Evolutionary conservation across 192 early-diverging fungal genomes (phyloP).

Genomic region (Coemansia aciculifera): DNA sequence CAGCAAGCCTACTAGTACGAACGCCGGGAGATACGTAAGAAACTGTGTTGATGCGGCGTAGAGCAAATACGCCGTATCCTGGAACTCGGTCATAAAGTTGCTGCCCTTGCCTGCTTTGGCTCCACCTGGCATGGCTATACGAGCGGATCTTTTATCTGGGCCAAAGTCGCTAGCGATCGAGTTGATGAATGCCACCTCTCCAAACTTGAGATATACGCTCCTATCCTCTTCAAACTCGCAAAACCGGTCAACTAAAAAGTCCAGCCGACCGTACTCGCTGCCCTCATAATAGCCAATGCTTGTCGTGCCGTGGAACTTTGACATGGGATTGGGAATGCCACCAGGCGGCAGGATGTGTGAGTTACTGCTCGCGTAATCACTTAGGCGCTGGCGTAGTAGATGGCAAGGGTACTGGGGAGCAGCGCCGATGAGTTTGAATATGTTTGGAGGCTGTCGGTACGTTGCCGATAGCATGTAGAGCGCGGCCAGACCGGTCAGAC

Average conservation of each 20-base stretch:
- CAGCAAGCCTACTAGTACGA: slow-evolving; percentile 26
- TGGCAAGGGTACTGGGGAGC: slow-evolving; percentile 21
- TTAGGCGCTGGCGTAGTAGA: slow-evolving; percentile 25
- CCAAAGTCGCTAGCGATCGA: slow-evolving; percentile 52
- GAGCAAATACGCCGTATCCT: slow-evolving; percentile 33
- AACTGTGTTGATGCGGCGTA: slow-evolving; percentile 17
- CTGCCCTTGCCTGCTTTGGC: neutral
- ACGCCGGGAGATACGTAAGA: slow-evolving; percentile 43
- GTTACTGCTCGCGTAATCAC: slow-evolving; percentile 4
- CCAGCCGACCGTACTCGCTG: slow-evolving; percentile 44
- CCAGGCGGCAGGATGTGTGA: slow-evolving; percentile 19
- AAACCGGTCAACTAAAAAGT: slow-evolving; percentile 50
- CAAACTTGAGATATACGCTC: slow-evolving; percentile 44
- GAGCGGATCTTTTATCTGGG: slow-evolving; percentile 17
- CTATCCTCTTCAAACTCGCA: slow-evolving; percentile 39
- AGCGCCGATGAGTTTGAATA: slow-evolving; percentile 33
- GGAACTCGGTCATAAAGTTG: slow-evolving; percentile 16
- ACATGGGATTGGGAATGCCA: slow-evolving; percentile 14
- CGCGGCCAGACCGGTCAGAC: slow-evolving; percentile 16
- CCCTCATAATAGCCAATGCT: slow-evolving; percentile 22
- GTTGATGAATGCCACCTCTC: slow-evolving; percentile 40
- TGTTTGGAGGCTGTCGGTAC: slow-evolving; percentile 27
- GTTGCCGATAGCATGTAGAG: slow-evolving; percentile 25
- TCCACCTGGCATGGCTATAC: slow-evolving; percentile 15
- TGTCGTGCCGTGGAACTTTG: slow-evolving; percentile 18